Conservation (phyloP, 352 stramenopile genomes). For the Phytophthora lateralis region DNA sequence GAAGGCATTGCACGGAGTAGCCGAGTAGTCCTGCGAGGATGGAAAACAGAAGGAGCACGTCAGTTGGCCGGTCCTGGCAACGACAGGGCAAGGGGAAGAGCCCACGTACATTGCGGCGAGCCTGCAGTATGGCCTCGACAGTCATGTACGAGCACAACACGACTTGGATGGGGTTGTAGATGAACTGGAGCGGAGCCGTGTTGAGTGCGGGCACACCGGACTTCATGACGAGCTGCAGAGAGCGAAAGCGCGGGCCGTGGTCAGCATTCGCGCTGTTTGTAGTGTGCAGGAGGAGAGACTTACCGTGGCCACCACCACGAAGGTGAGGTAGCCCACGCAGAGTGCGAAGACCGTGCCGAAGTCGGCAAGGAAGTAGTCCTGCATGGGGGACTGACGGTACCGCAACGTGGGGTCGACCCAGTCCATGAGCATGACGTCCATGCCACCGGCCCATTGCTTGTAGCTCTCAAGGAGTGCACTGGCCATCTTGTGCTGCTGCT, state of each 20-base stretch:
- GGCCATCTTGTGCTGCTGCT: conserved; percentile 32
- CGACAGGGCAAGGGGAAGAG: neutral
- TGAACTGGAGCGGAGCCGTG: conserved; percentile 84
- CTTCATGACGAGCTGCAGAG: conserved; percentile 58
- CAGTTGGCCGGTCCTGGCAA: conserved; percentile 3
- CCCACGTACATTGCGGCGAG: conserved; percentile 77
- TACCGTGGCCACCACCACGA: conserved; percentile 58
- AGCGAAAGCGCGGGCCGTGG: neutral
- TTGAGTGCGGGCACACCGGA: conserved; percentile 56
- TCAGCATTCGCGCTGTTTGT: conserved; percentile 1
- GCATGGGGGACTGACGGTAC: conserved; percentile 41
- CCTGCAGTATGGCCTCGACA: conserved; percentile 89
- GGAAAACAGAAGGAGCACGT: conserved; percentile 16
- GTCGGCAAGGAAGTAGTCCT: conserved; percentile 41
- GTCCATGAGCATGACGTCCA: conserved; percentile 44
- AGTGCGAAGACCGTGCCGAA: conserved; percentile 49
- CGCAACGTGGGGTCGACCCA: conserved; percentile 43
- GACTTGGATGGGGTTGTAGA: conserved; percentile 95
- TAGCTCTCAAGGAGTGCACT: conserved; percentile 44
- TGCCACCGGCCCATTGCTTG: conserved; percentile 39
- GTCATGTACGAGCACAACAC: conserved; percentile 95
- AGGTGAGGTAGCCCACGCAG: conserved; percentile 70
- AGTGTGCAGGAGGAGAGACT: conserved; percentile 1
- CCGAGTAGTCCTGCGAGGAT: conserved; percentile 68
- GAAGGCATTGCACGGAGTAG: conserved; percentile 90